Evolutionary conservation across 768 basidiomycete genomes (phyloP).

Genomic region (Cyathus striatus): DNA sequence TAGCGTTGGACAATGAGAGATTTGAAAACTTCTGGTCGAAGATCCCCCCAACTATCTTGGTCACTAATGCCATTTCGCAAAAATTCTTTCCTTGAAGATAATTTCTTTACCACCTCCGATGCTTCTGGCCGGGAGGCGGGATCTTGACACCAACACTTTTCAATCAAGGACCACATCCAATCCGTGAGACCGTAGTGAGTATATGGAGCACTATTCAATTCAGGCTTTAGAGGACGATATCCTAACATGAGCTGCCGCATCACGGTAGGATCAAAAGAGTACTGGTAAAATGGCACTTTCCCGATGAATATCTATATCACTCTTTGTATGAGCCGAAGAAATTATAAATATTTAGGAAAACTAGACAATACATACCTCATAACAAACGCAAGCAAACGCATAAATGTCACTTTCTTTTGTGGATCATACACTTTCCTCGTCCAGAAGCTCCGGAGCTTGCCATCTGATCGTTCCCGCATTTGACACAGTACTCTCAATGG

Average conservation of each 20-base stretch:
- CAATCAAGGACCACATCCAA: not conserved
- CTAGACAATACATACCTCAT: slow-evolving; percentile 1
- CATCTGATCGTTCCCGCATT: slow-evolving; percentile 2
- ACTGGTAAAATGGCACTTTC: slow-evolving; percentile 14
- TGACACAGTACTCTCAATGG: not conserved
- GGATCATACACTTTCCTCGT: not conserved
- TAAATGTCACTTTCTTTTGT: slow-evolving; percentile 6
- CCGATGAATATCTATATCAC: slow-evolving; percentile 14
- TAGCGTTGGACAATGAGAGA: too few relatives aligned
- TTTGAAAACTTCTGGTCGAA: too few relatives aligned
- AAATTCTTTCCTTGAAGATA: too few relatives aligned
- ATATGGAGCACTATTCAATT: slow-evolving; percentile 4
- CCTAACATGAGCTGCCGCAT: slow-evolving; percentile 11
- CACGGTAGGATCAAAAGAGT: slow-evolving; percentile 11
- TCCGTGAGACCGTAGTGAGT: not conserved
- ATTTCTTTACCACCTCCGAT: too few relatives aligned
- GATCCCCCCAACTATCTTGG: too few relatives aligned
- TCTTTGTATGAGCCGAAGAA: slow-evolving; percentile 7
- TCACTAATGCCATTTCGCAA: too few relatives aligned
- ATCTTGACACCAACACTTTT: not conserved
- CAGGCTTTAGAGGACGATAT: slow-evolving; percentile 16
- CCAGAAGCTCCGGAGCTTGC: slow-evolving; percentile 9
- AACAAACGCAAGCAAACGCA: slow-evolving; percentile 7
- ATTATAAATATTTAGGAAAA: not conserved
- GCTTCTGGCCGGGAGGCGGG: too few relatives aligned